A percentile compares a stretch with the other conserved stretches of the same genome.
phyloP scores from a whole-genome alignment of 257 asterid genomes.

The Petunia axillaris region DNA sequence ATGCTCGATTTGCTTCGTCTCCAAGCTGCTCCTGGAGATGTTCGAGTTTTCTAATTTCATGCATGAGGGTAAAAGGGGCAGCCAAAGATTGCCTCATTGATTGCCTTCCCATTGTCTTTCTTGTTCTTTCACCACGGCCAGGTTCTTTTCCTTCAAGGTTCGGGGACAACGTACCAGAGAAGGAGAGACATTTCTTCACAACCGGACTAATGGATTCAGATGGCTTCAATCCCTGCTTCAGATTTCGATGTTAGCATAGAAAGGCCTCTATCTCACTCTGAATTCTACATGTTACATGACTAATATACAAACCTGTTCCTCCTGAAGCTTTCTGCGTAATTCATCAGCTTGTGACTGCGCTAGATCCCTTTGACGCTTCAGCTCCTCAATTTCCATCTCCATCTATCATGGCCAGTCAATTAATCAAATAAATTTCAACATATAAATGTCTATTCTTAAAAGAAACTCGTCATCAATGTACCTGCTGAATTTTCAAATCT shows the following conservation, averaged over 20 bases:
- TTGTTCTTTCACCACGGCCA: slow-evolving; percentile 44
- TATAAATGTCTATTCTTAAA: not conserved
- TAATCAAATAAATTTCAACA: slow-evolving; percentile 27
- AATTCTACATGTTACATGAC: not conserved
- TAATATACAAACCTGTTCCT: slow-evolving; percentile 59
- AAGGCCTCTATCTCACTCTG: not conserved
- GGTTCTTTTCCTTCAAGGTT: slow-evolving; percentile 60
- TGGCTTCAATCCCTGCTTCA: slow-evolving; percentile 49
- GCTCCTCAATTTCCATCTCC: slow-evolving; percentile 92
- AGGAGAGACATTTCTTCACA: slow-evolving; percentile 86
- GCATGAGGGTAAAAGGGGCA: slow-evolving; percentile 90
- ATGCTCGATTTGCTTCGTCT: slow-evolving; percentile 89
- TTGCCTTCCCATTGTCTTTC: slow-evolving; percentile 66
- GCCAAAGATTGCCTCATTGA: slow-evolving; percentile 87
- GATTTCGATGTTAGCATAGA: slow-evolving; percentile 21
- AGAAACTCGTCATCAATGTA: slow-evolving; percentile 33
- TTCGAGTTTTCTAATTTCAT: slow-evolving; percentile 88
- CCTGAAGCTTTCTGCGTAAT: slow-evolving; percentile 73
- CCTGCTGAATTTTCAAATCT: slow-evolving; percentile 79
- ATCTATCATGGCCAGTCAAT: slow-evolving; percentile 46
- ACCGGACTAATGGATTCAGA: slow-evolving; percentile 55
- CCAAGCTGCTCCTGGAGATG: slow-evolving; percentile 99
- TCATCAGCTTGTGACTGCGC: slow-evolving; percentile 88
- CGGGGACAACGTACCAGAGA: slow-evolving; percentile 69
- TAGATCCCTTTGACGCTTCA: slow-evolving; percentile 89